Evolutionary conservation across 164 flowering plant species (phyloP).

Genomic region (Vitis labrusca): DNA sequence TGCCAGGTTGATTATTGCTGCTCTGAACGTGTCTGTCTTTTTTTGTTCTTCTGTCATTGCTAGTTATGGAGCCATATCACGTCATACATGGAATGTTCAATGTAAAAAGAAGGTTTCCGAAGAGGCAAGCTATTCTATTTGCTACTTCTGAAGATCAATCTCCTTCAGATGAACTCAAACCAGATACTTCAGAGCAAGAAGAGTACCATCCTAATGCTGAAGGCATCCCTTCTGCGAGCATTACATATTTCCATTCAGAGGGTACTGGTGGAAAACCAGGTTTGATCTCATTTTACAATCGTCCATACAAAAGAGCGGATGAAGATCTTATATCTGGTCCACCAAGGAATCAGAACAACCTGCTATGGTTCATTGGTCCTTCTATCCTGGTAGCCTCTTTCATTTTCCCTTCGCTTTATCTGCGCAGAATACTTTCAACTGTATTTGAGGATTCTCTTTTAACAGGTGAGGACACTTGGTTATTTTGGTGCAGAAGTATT

Average conservation of each 20-base stretch:
- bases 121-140: conserved; percentile 29
- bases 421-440: conserved; percentile 71
- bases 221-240: conserved; percentile 25
- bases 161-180: conserved; percentile 27
- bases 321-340: conserved; percentile 19
- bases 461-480: conserved; percentile 52
- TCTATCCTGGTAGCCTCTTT: conserved; percentile 88
- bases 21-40: background rate
- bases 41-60: conserved; percentile 10
- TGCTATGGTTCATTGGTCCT: conserved; percentile 81
- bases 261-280: conserved; percentile 75
- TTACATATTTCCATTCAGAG: conserved; percentile 23
- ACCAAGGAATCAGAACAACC: conserved; percentile 30
- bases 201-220: conserved; percentile 25
- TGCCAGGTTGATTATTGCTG: background rate
- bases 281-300: conserved; percentile 68
- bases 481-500: background rate
- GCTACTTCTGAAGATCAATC: conserved; percentile 45
- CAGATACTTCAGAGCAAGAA: conserved; percentile 38
- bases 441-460: conserved; percentile 94
- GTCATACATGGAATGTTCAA: conserved; percentile 18
- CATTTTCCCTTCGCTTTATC: conserved; percentile 82
- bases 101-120: conserved; percentile 19
- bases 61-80: conserved; percentile 31
- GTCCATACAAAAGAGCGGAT: conserved; percentile 31